Conservation (phyloP, 2,329 filamentous ascomycete genomes). For the Aspergillus latus region DNA sequence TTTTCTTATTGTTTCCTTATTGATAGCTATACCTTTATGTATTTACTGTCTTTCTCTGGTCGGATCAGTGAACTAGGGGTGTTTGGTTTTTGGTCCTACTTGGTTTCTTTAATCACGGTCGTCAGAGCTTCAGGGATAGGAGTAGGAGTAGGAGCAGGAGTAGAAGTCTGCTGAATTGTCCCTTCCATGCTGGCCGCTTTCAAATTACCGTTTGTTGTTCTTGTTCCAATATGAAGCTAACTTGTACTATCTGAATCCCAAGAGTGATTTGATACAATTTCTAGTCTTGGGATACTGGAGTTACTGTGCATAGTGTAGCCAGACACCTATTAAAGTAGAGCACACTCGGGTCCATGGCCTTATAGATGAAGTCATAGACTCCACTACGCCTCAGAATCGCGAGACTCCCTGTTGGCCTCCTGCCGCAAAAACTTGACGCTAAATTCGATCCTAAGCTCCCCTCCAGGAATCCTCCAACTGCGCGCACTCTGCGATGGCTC, state of each 20-base stretch:
- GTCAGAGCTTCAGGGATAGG: neutral
- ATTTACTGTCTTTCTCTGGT: conserved; percentile 22
- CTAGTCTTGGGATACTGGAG: too few species aligned
- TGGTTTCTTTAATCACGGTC: neutral
- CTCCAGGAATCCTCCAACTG: conserved; percentile 8
- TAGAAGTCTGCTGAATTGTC: neutral
- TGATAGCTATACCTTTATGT: conserved; percentile 20
- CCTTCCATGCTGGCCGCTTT: neutral
- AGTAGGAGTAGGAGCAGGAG: neutral
- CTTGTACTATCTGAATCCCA: conserved; percentile 1
- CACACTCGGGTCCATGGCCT: neutral
- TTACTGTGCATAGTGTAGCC: too few species aligned
- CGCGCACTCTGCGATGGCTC: neutral
- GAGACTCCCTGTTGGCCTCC: neutral
- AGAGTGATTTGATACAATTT: too few species aligned
- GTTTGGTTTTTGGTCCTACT: conserved; percentile 8
- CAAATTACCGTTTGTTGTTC: conserved; percentile 11
- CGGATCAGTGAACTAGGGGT: conserved; percentile 21
- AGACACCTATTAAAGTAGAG: too few species aligned
- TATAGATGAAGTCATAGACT: too few species aligned
- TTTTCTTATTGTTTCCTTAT: neutral
- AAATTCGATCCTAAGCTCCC: conserved; percentile 11
- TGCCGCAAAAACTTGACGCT: conserved; percentile 8
- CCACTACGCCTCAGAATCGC: neutral
- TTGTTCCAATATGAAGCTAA: conserved; percentile 16